Conservation (phyloP, 306 rosid genomes). For the Sesbania bispinosa region DNA sequence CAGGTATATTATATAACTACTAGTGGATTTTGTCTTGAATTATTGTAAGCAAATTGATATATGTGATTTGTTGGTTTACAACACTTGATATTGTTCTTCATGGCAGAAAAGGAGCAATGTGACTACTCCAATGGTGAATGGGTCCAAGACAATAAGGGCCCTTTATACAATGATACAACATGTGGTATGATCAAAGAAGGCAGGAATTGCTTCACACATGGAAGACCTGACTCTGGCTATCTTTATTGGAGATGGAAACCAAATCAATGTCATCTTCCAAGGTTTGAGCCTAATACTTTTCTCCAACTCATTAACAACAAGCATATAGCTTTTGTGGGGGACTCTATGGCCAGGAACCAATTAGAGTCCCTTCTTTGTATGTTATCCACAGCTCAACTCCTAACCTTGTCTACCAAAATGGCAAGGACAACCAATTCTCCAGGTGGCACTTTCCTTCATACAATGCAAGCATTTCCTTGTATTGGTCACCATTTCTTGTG, state of each 20-base stretch:
- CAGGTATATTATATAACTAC: slow-evolving; percentile 22
- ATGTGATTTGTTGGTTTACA: neutral
- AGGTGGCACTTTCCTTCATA: slow-evolving; percentile 60
- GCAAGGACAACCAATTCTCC: slow-evolving; percentile 56
- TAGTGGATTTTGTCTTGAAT: neutral
- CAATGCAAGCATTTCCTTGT: slow-evolving; percentile 57
- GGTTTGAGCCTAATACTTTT: slow-evolving; percentile 73
- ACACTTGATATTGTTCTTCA: neutral
- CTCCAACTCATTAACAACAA: slow-evolving; percentile 52
- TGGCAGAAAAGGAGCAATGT: slow-evolving; percentile 55
- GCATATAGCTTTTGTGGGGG: slow-evolving; percentile 85
- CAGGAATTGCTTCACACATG: slow-evolving; percentile 75
- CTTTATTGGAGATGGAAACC: slow-evolving; percentile 90
- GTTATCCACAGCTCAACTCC: slow-evolving; percentile 57
- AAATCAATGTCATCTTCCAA: slow-evolving; percentile 52
- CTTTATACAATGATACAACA: slow-evolving; percentile 75
- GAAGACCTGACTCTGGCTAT: slow-evolving; percentile 56
- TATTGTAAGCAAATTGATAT: neutral
- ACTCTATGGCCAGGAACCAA: slow-evolving; percentile 94
- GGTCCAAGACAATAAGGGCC: slow-evolving; percentile 53
- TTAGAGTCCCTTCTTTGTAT: slow-evolving; percentile 85
- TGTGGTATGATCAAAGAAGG: slow-evolving; percentile 74
- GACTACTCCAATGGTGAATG: slow-evolving; percentile 72
- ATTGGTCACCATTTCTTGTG: slow-evolving; percentile 93
- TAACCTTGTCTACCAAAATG: slow-evolving; percentile 41